These are phyloP conservation scores for Exserohilum rostratum DNA, from an alignment of 2,329 filamentous ascomycete species.

Conservation along the genomic window DNA sequence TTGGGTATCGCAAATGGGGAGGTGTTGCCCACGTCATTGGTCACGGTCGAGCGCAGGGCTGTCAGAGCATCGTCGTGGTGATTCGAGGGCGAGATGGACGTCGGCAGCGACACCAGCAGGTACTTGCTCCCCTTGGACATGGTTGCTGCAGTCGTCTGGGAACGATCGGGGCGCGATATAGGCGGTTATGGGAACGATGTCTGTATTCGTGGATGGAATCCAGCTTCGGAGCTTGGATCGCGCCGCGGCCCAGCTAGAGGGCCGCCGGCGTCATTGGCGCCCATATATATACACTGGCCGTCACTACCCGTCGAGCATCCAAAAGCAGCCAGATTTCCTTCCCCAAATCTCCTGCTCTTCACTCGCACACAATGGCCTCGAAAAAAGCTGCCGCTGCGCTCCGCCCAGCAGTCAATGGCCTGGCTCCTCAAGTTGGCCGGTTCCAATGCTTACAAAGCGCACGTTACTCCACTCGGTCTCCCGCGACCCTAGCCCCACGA, in stretches of 20 bases:
- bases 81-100: conserved; percentile 80
- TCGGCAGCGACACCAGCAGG: conserved; percentile 87
- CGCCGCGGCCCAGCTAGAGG: conserved; percentile 4
- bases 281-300: conserved; percentile 24
- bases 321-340: conserved; percentile 1
- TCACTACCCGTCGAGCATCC: conserved; percentile 19
- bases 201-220: conserved; percentile 26
- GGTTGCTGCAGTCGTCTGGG: conserved; percentile 25
- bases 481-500: conserved; percentile 26
- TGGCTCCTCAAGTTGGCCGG: conserved; percentile 20
- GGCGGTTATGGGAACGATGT: conserved; percentile 23
- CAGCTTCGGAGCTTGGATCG: conserved; percentile 26
- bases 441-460: conserved; percentile 19
- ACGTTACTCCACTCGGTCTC: conserved; percentile 18
- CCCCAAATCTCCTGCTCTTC: neutral
- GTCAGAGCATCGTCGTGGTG: conserved; percentile 82
- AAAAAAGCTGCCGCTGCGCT: conserved; percentile 32
- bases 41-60: conserved; percentile 73
- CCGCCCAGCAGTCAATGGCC: conserved; percentile 35
- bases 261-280: conserved; percentile 27
- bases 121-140: conserved; percentile 67
- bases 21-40: conserved; percentile 75
- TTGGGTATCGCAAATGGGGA: conserved; percentile 82
- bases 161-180: conserved; percentile 22
- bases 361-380: conserved; percentile 37